Base-by-base conservation (phyloP, 2,329 filamentous ascomycete species). In the Cladosporium sp. region DNA sequence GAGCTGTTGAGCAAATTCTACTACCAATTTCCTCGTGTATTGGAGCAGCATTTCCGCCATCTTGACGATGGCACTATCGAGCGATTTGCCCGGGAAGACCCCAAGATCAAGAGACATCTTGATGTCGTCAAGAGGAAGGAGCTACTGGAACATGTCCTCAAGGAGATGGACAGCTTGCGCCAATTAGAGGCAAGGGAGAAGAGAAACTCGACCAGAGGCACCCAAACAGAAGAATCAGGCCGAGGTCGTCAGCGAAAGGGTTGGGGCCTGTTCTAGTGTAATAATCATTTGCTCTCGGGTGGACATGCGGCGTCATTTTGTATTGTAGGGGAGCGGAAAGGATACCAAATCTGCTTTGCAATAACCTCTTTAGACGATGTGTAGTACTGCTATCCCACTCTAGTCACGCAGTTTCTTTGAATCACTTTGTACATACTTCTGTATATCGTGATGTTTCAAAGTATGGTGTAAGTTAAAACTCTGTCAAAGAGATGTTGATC, bases 1-100 rank as follows among this genome's bases (percentile, higher is more conserved):
- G 95, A 99, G 76, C 83, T 99, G 19, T 84, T 99, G 17, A 93
- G 90, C 1, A 96, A 99, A 70, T 99, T 97, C 73, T 97, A 96
- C 78, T 96, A 97, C 76, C 92, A 81, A 71, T 99, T 99, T 75
- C 94, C 94, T 0, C 85, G 94, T 39, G 92, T 97, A 72, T 83
- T 99, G 12, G 94, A 99, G 73, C 79, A 88, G 60, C 85, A 92
- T 36, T 86, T 99, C 11, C 91, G 93, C 47, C 85, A 61, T 84
- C 85, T 36, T 39, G 71, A 73, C 47, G 85, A 88, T 58, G 85
- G 86, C 5, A 88, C 97, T 68, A 84, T 97, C 5, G 93, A 99
- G 71, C 84, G 84, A 25, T 97, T 99, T 67, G 94, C 94, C 3
- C 86, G 90, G 55, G 94, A 99, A 74, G 95, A 99, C 70, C 89